Percentiles rank a stretch among this genome's conserved stretches.
phyloP scores from a whole-genome alignment of 2,329 filamentous ascomycete genomes.

The Ustulina deusta region DNA sequence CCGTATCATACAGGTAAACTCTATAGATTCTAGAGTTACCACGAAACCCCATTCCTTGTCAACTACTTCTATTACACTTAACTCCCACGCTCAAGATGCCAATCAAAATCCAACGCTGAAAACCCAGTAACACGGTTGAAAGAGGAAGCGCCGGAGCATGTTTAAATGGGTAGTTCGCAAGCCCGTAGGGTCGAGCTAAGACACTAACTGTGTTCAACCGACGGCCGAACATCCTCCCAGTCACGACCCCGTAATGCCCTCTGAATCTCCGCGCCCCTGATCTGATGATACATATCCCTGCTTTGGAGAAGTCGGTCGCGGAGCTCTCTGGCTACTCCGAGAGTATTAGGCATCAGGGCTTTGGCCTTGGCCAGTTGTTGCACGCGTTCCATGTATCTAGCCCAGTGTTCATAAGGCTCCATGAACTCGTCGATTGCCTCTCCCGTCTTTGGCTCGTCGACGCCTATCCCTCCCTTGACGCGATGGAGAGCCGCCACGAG shows the following conservation, averaged over 20 bases:
- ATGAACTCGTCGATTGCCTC: not conserved
- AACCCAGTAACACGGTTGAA: too few species aligned
- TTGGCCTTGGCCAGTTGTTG: not conserved
- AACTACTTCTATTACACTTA: not conserved
- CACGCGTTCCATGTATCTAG: not conserved
- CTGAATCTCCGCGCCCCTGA: not conserved
- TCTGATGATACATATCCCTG: not conserved
- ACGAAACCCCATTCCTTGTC: not conserved
- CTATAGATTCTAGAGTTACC: not conserved
- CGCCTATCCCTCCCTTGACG: not conserved
- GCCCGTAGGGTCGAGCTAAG: not conserved
- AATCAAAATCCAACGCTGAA: not conserved
- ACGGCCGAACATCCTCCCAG: conserved; percentile 9
- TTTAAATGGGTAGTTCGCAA: not conserved
- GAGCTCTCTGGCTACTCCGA: conserved; percentile 13
- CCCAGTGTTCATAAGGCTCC: not conserved
- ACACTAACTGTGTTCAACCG: not conserved
- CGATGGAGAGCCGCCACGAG: not conserved
- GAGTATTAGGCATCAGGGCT: not conserved
- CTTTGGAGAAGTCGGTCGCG: conserved; percentile 1
- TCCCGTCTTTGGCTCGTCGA: conserved; percentile 3
- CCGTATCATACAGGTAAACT: not conserved
- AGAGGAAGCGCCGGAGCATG: not conserved
- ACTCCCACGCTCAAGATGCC: not conserved
- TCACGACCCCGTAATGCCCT: not conserved